Evolutionary conservation across 2,329 filamentous ascomycete genomes (phyloP), one percentile per base, ranked within the genome.

Genomic region (Karstenula rhodostoma): DNA sequence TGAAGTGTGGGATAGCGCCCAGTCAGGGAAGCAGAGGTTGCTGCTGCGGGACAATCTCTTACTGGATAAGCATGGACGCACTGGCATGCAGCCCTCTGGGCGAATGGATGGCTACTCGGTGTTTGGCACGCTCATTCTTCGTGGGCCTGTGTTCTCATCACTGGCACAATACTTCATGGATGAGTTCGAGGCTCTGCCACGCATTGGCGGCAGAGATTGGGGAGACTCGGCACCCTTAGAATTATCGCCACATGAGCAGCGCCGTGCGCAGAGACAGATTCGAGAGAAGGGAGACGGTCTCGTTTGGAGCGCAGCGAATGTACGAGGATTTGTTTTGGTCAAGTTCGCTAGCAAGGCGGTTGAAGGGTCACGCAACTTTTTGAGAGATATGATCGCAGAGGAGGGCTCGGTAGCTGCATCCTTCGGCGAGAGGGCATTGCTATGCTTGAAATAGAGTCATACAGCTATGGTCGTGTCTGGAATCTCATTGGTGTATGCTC

Each of bases 301-400:
- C 32, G 64, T 78, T 7, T 79, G 77, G 77, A 78, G 76, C 57
- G 75, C 76, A 12, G 77, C 77, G 2, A 73, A 73, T 54, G 73
- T 78, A 17, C 63, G 77, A n/a, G 74, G 92, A 4, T 97, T 94
- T 72, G 90, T 95, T 3, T 85, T 97, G 27, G 90, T 98, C 67
- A 98, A 98, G 77, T 96, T 98, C 75, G 93, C 92, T 1, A 92
- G 94, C 1, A 85, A 84, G 57, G 90, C 89, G 47, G 90, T 97
- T 25, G 93, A 98, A 76, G 90, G 89, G 27, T 93, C 90, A 4
- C 87, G 91, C 66, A 81, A 86, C 49, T 98, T 94, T 93, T 83
- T 98, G 59, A 87, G 88, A 10, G 84, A 83, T 7, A 91, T 97
- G 86, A 80, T 97, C 49, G 79, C 83, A 48, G 84, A 87, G 63